Evolutionary conservation across 495 filamentous ascomycete species (phyloP).

Genomic region (Aspergillus bridgeri): DNA sequence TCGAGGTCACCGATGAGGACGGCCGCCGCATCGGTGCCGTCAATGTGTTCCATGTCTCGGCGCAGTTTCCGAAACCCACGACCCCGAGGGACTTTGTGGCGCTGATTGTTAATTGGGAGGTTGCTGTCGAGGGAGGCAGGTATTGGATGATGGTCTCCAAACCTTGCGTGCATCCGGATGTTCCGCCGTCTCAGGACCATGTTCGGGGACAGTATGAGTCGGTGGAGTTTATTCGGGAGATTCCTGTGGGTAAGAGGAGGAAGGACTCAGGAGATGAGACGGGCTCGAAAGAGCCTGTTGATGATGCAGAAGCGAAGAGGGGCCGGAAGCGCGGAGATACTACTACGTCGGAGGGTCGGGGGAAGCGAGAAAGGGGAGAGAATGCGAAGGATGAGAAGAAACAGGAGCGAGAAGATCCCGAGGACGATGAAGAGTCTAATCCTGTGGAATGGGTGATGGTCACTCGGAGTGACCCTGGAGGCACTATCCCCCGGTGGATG

Average conservation of each 20-base stretch:
- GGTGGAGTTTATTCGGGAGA: constrained; percentile 85
- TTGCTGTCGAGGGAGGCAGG: constrained; percentile 31
- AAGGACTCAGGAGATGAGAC: constrained; percentile 4
- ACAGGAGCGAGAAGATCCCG: constrained; percentile 22
- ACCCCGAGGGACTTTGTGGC: constrained; percentile 85
- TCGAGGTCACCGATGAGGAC: constrained; percentile 50
- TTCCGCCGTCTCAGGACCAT: constrained; percentile 62
- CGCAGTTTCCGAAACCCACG: constrained; percentile 86
- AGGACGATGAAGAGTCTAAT: constrained; percentile 53
- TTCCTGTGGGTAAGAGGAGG: constrained; percentile 44
- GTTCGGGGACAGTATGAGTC: constrained; percentile 87
- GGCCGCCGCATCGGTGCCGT: constrained; percentile 23
- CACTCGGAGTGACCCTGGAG: constrained; percentile 89
- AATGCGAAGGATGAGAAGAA: constrained; percentile 39
- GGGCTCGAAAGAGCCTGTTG: constrained; percentile 1
- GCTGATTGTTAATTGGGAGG: constrained; percentile 58
- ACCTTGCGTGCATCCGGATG: constrained; percentile 73
- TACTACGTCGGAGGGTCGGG: not conserved
- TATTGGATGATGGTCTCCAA: constrained; percentile 85
- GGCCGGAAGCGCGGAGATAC: not conserved
- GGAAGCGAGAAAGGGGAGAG: constrained; percentile 13
- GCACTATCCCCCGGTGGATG: constrained; percentile 89
- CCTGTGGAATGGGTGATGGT: constrained; percentile 97
- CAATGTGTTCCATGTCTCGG: constrained; percentile 76
- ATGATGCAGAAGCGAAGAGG: not conserved